Base-by-base conservation (phyloP, 2,329 filamentous ascomycete species). In the Fusarium beomiforme region DNA sequence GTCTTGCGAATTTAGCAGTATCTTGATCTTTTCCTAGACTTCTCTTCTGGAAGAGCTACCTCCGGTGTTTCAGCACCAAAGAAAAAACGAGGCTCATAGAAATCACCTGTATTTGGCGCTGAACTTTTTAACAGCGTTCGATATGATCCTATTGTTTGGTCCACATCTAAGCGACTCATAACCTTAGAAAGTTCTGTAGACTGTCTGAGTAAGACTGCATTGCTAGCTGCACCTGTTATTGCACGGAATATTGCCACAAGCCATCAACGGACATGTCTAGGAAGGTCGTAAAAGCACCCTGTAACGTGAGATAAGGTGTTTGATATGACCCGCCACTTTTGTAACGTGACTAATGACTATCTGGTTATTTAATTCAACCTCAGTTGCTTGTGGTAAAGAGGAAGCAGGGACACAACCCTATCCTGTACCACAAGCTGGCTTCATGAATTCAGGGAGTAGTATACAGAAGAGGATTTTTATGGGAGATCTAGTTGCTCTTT, bases 11-110 rank as follows among this genome's bases (percentile, higher is more conserved):
- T 44, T 33, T n/a, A 33, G 26, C 37, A 55, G 44, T 31, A 10
- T 5, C 10, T 70, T 42, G 76, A 78, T 47, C 76, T 69, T 31
- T 46, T 75, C 54, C 62, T 63, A 78, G 74, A 56, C 73, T 76
- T 47, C 70, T 74, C 7, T 36, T 59, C 56, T 67, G 59, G 66
- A 21, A 71, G 70, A 21, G 70, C 14, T 65, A 62, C 58, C 42
- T 67, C 21, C 39, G 26, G 41, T 44, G 29, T 53, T 64, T 54
- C 41, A 39, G 7, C 8, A 19, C 19, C 46, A 7, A 16, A 42
- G 36, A 42, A 6, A 29, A 24, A 23, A 42, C 24, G 10, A 31
- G 19, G 9, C 6, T 11, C 17, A 33, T 12, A 36, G n/a, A 16
- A 21, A 34, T 14, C 11, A 29, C 29, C 19, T 1, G 16, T 33